Percentiles rank a stretch among this genome's conserved stretches.
Evolutionary conservation across 768 basidiomycete species (phyloP).

Genomic region (Harrya chromipes): DNA sequence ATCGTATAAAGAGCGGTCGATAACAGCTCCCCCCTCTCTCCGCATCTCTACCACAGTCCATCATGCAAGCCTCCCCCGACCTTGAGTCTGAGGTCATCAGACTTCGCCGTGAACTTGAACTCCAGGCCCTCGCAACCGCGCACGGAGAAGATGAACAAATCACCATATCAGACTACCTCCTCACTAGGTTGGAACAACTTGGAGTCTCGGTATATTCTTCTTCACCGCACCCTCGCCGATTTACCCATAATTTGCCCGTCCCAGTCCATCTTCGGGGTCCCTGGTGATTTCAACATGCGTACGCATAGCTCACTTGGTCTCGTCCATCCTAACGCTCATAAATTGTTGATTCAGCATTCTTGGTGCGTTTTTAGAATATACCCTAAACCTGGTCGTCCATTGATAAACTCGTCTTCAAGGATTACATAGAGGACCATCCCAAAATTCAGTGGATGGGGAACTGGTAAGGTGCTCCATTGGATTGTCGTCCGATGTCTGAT

Average conservation of each 20-base stretch:
- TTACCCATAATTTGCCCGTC: background rate
- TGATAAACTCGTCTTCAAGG: constrained; percentile 38
- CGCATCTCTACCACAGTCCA: background rate
- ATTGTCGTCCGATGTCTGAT: background rate
- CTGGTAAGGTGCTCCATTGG: constrained; percentile 43
- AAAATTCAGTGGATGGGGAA: constrained; percentile 85
- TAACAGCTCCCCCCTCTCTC: background rate
- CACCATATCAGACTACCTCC: constrained; percentile 56
- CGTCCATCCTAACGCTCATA: background rate
- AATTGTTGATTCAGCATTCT: constrained; percentile 18
- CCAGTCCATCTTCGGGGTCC: constrained; percentile 79
- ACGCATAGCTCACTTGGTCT: constrained; percentile 7
- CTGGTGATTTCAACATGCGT: constrained; percentile 82
- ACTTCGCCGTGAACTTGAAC: constrained; percentile 39
- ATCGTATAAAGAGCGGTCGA: background rate
- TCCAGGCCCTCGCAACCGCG: constrained; percentile 38
- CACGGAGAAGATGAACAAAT: constrained; percentile 40
- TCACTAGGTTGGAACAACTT: constrained; percentile 61
- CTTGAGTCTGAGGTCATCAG: constrained; percentile 46
- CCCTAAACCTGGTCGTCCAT: background rate
- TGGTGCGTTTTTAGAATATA: constrained; percentile 17
- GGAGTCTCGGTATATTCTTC: constrained; percentile 51
- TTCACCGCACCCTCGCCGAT: background rate
- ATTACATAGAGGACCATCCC: constrained; percentile 78
- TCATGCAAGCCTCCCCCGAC: constrained; percentile 15